Conservation (phyloP, 2,329 filamentous ascomycete species). For the Zelopaecilomyces penicillatus region DNA sequence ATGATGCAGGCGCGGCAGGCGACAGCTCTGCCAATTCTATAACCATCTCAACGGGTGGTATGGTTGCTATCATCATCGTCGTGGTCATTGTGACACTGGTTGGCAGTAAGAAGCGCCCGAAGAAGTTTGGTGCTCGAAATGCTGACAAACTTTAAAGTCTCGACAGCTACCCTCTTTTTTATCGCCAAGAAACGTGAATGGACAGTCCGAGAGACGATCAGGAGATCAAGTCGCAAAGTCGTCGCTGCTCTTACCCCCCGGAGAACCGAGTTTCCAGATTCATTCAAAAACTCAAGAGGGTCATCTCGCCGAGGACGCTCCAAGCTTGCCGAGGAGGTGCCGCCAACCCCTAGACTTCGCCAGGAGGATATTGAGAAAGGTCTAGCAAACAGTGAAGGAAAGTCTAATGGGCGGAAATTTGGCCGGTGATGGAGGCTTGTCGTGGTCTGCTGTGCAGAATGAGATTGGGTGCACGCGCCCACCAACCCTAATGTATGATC, state of each 20-base stretch:
- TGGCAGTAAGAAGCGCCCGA: constrained; percentile 48
- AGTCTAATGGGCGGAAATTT: constrained; percentile 21
- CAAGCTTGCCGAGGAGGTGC: constrained; percentile 45
- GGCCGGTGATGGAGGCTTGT: background rate
- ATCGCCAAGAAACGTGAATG: constrained; percentile 79
- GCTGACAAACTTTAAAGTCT: constrained; percentile 36
- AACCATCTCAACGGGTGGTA: constrained; percentile 56
- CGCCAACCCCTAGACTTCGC: constrained; percentile 47
- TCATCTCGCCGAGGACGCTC: constrained; percentile 29
- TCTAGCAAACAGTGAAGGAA: constrained; percentile 28
- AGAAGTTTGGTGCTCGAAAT: background rate
- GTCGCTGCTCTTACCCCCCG: constrained; percentile 55
- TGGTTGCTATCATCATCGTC: constrained; percentile 67
- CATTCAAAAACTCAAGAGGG: constrained; percentile 38
- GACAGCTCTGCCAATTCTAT: constrained; percentile 47
- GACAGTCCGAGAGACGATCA: constrained; percentile 65
- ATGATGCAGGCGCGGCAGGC: constrained; percentile 58
- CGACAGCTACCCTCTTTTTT: constrained; percentile 62
- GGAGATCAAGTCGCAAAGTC: constrained; percentile 57
- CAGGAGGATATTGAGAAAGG: constrained; percentile 54
- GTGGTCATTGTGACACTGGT: constrained; percentile 59
- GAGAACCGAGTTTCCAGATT: constrained; percentile 51
- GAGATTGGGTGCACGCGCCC: background rate
- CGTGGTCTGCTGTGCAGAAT: background rate
- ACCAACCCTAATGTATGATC: background rate